Percentiles rank a stretch among this genome's conserved stretches.
Conservation (phyloP, 2,329 filamentous ascomycete species). For the Alternaria burnsii region DNA sequence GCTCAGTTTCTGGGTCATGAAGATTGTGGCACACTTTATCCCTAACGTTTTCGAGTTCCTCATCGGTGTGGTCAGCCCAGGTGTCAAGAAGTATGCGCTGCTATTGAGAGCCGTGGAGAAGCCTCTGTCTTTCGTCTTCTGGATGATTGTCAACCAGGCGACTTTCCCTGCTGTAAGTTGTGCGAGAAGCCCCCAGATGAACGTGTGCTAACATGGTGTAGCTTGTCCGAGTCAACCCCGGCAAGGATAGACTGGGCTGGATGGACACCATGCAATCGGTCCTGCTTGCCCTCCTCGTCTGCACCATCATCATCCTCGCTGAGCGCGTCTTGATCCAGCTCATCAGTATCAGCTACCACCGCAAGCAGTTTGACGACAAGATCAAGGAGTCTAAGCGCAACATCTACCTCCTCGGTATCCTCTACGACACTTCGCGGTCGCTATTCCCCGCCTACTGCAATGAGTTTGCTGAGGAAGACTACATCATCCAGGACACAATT, state of each 20-base stretch:
- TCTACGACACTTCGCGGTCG: conserved; percentile 88
- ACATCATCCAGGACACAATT: conserved; percentile 79
- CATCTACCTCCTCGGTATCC: conserved; percentile 78
- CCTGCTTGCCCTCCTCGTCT: conserved; percentile 72
- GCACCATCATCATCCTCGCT: conserved; percentile 74
- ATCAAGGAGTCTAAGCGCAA: conserved; percentile 93
- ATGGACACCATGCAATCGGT: conserved; percentile 68
- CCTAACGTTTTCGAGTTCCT: conserved; percentile 68
- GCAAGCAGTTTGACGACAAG: conserved; percentile 79
- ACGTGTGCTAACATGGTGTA: not conserved
- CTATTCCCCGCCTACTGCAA: conserved; percentile 92
- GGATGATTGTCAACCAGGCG: conserved; percentile 66
- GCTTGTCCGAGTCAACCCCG: conserved; percentile 25
- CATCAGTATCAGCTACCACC: conserved; percentile 85
- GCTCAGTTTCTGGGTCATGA: conserved; percentile 69
- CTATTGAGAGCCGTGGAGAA: conserved; percentile 67
- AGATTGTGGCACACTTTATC: conserved; percentile 66
- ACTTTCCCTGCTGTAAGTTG: conserved; percentile 61
- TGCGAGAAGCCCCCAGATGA: not conserved
- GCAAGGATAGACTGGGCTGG: conserved; percentile 52
- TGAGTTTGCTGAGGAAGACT: conserved; percentile 92
- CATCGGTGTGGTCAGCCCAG: conserved; percentile 69
- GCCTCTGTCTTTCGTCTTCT: conserved; percentile 67
- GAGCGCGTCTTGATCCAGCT: conserved; percentile 83
- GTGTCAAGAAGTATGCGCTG: conserved; percentile 69